phyloP scores from a whole-genome alignment of 164 flowering plant genomes.

The Aristolochia fimbriata region DNA sequence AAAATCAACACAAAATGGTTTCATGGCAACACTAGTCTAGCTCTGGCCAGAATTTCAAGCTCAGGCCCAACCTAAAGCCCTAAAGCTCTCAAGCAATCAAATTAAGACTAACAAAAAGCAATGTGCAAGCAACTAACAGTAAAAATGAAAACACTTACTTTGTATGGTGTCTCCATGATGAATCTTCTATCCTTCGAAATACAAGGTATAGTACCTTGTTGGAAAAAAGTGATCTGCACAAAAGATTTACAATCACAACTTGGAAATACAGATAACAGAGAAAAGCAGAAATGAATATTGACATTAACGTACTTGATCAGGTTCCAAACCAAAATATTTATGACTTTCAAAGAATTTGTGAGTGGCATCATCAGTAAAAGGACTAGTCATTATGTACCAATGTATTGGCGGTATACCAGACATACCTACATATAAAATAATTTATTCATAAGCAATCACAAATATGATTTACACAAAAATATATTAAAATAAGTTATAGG shows the following conservation, averaged over 20 bases:
- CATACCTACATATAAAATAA: conserved; percentile 31
- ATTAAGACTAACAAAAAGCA: neutral
- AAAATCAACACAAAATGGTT: no score
- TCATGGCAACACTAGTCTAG: no score
- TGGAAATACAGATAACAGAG: conserved; percentile 1
- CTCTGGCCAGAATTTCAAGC: no score
- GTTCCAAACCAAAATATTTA: conserved; percentile 86
- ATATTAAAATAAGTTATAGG: neutral
- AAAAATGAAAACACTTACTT: conserved; percentile 30
- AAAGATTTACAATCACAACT: neutral
- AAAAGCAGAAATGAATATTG: conserved; percentile 2
- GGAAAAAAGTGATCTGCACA: conserved; percentile 84
- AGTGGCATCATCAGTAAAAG: conserved; percentile 88
- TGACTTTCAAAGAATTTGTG: conserved; percentile 81
- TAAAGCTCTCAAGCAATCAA: neutral
- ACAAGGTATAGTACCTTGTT: conserved; percentile 99
- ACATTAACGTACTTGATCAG: conserved; percentile 59
- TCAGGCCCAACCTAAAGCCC: no score
- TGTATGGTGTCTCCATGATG: conserved; percentile 90
- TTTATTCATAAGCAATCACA: neutral
- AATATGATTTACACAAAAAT: neutral
- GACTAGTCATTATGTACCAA: conserved; percentile 99
- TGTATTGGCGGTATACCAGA: conserved; percentile 50
- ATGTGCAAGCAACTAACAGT: neutral
- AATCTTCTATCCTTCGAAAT: conserved; percentile 86